A percentile compares a stretch with the other conserved stretches of the same genome.
phyloP scores from a whole-genome alignment of 1,139 yeast species.

The Geotrichum restrictum region DNA sequence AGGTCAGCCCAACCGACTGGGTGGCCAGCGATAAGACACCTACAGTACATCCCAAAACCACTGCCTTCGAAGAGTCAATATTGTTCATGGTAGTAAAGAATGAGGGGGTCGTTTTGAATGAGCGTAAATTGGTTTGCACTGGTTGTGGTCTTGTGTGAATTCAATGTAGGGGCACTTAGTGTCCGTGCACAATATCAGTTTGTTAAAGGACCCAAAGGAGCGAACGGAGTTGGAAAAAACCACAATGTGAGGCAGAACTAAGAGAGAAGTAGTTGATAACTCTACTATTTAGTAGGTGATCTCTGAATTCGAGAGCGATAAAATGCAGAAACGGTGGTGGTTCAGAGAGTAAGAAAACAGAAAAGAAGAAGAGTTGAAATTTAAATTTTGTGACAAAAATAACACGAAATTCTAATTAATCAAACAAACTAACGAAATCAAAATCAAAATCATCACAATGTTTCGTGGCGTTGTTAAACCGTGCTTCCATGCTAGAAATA shows the following conservation, averaged over 20 bases:
- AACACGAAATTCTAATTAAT: neutral
- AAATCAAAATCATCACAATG: neutral
- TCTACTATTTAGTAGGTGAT: too few species aligned
- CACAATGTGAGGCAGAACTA: too few species aligned
- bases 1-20: slow-evolving; percentile 77
- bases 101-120: too few species aligned
- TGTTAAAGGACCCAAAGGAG: neutral
- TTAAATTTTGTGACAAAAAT: neutral
- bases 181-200: neutral
- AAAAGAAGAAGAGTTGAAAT: too few species aligned
- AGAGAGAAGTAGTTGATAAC: too few species aligned
- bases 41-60: slow-evolving; percentile 59
- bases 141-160: too few species aligned
- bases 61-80: slow-evolving; percentile 15
- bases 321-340: too few species aligned
- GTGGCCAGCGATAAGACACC: slow-evolving; percentile 76
- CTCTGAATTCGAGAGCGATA: too few species aligned
- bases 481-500: neutral
- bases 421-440: neutral
- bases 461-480: neutral
- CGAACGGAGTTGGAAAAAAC: neutral
- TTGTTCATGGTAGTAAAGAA: slow-evolving; percentile 5
- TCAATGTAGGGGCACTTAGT: neutral
- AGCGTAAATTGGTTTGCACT: neutral
- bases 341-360: too few species aligned